Evolutionary conservation across 768 basidiomycete species (phyloP), one percentile per base, ranked within the genome.

Genomic region (Leccinellum rugosiceps): DNA sequence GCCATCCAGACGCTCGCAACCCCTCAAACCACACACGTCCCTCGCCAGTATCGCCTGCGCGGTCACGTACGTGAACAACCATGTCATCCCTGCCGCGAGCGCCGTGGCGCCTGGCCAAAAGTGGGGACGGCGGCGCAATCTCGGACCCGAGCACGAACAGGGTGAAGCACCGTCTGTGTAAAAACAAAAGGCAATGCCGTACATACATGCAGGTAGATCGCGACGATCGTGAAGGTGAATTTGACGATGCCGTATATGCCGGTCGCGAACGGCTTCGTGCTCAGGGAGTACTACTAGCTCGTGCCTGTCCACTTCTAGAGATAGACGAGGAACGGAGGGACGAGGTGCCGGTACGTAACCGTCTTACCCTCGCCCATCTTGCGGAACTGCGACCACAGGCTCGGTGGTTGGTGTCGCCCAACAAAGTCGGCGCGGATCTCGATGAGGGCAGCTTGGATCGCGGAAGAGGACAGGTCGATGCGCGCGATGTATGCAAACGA

Each of bases 231-330:
- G n/a, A 62, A 47, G 38, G 67, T 59, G 43, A 74, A 73, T 45
- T 77, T 78, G 59, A 77, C 72, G 41, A 76, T 66, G n/a, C 75
- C 77, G 49, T 76, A 77, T 28, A 77, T 62, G 13, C 77, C 77
- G 0, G 75, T 78, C 1, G 75, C 77, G 43, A 76, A 59, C 2
- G 70, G 56, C 0, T 63, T 67, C 30, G 67, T 70, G 32, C 67
- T 60, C 1, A 25, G 67, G 28, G 28, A 6, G 28, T 4, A 28
- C 5, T 6, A 6, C 28, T n/a, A n/a, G 64, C 75, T 76, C 45
- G 74, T 72, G 19, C 75, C 77, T 0, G 76, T 65, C 69, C 73
- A 74, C 54, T 78, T 75, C 56, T 74, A 74, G 56, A 72, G 59
- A 58, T 73, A 70, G 53, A 72, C 70, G 47, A 71, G 68, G 38